These are phyloP conservation scores for Gossypium davidsonii DNA, from an alignment of 441 rosid genomes.

Conservation along the genomic window DNA sequence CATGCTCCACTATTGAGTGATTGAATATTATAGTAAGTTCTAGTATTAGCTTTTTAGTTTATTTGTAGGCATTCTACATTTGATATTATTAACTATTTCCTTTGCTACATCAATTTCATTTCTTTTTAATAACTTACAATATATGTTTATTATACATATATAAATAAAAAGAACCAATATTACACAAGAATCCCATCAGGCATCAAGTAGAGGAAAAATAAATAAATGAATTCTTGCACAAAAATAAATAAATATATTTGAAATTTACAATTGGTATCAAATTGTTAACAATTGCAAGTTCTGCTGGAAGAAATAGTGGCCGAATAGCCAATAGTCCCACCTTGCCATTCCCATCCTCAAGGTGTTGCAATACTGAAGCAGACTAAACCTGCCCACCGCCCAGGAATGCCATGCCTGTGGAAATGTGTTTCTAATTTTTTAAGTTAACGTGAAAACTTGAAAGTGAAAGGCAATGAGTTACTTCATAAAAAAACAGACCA, in stretches of 20 bases:
- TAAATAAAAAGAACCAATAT: background rate
- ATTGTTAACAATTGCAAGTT: background rate
- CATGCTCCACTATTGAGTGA: background rate
- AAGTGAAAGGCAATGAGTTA: background rate
- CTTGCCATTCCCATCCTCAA: background rate
- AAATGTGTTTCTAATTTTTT: background rate
- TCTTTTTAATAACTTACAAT: background rate
- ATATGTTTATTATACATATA: background rate
- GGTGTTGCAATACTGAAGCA: background rate
- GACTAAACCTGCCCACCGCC: background rate
- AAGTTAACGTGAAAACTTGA: no score
- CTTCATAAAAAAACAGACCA: background rate
- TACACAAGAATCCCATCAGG: background rate
- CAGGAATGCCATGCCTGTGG: background rate
- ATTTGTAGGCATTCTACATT: background rate
- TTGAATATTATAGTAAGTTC: background rate
- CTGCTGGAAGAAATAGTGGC: background rate
- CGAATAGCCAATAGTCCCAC: background rate
- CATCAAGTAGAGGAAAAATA: background rate
- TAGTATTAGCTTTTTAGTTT: background rate
- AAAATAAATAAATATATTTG: background rate
- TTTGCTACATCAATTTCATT: background rate
- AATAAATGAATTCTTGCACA: background rate
- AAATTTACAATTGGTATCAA: slow-evolving; percentile 1
- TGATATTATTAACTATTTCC: background rate